A percentile compares a stretch with the other conserved stretches of the same genome.
Evolutionary conservation across 768 basidiomycete species (phyloP).

Genomic region (Xerocomus potaroensis): DNA sequence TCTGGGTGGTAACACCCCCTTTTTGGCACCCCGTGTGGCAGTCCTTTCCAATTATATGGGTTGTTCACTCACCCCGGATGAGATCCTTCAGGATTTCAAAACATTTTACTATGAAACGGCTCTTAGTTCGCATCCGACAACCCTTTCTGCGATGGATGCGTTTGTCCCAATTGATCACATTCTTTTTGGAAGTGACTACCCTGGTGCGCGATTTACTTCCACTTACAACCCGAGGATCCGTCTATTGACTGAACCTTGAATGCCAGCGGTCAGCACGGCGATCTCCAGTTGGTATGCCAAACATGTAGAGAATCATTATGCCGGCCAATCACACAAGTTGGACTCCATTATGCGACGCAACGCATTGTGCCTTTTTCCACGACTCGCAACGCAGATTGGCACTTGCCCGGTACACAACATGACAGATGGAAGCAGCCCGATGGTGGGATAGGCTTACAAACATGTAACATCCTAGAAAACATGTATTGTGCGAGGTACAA

Average conservation of each 20-base stretch:
- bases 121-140: constrained; percentile 53
- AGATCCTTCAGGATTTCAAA: constrained; percentile 65
- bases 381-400: constrained; percentile 13
- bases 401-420: not conserved
- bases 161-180: constrained; percentile 50
- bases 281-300: constrained; percentile 61
- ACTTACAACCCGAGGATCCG: not conserved
- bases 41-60: constrained; percentile 69
- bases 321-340: constrained; percentile 36
- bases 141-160: constrained; percentile 45
- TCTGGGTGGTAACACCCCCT: constrained; percentile 64
- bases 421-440: not conserved
- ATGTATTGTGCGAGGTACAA: constrained; percentile 28
- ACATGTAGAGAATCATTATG: constrained; percentile 49
- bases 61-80: constrained; percentile 53
- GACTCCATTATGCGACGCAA: constrained; percentile 45
- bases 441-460: constrained; percentile 2
- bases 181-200: constrained; percentile 74
- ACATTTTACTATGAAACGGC: constrained; percentile 76
- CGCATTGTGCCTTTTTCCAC: constrained; percentile 48
- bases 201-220: constrained; percentile 42
- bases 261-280: constrained; percentile 51
- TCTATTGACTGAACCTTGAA: constrained; percentile 1
- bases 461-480: constrained; percentile 9
- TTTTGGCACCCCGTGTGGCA: constrained; percentile 66